Evolutionary conservation across 2,329 filamentous ascomycete genomes (phyloP), one percentile per base, ranked within the genome.

Genomic region (Aspergillus spinulosporus): DNA sequence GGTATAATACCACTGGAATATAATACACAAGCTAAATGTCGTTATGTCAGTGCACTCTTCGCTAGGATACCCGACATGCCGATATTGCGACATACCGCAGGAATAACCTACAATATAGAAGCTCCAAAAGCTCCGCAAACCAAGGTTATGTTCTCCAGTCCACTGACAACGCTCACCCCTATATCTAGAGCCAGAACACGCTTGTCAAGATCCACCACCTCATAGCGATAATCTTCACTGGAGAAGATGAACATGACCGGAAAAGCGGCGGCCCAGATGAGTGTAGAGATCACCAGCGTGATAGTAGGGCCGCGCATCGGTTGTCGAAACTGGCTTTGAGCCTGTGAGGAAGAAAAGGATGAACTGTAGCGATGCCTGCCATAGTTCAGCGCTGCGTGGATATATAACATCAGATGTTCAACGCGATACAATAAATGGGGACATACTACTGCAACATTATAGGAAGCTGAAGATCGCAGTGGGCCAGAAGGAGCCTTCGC

Each of bases 1-100:
- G n/a, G 36, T 28, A 42, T 40, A 56, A 39, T 42, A 56, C 53
- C 47, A 56, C 32, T 56, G 47, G n/a, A 6, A 15, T n/a, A 51
- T 6, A 14, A 43, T 15, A 12, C 36, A 55, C 37, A 39, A 55
- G 9, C 34, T 37, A 12, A 37, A 8, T 4, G 34, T 4, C 7
- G 11, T 4, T 21, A 28, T 7, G 12, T 28, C 40, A 29, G 40
- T 6, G 8, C 31, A 42, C 39, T 7, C 15, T 14, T 4, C 5
- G 8, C 14, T 2, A 14, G 21, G 6, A 28, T 37, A 37, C 11
- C 32, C 21, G 32, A 7, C 32, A 7, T 11, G 32, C 6, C 11
- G 7, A 37, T 12, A 37, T 9, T 8, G n/a, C 26, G 26, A 9
- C 4, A 9, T 5, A n/a, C 11, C 21, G 21, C 21, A n/a, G 9